These are phyloP conservation scores for Fusarium verticillioides DNA, from an alignment of 2,329 filamentous ascomycete species.

Conservation along the genomic window DNA sequence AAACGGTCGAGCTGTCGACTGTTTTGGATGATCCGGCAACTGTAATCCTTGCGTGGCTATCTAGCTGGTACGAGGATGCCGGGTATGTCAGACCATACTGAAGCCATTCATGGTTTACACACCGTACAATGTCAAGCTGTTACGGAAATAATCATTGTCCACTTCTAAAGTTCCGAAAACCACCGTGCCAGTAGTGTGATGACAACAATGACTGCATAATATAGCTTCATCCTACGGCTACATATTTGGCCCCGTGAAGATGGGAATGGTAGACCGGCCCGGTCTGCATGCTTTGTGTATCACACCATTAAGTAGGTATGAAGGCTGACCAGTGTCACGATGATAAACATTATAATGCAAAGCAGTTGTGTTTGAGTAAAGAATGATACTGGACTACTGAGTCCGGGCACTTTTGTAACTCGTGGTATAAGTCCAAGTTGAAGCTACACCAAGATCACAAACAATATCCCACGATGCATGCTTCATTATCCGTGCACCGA, in stretches of 20 bases:
- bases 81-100: conserved; percentile 35
- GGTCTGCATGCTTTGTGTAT: conserved; percentile 3
- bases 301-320: conserved; percentile 11
- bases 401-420: conserved; percentile 2
- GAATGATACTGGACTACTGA: neutral
- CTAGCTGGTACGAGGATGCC: conserved; percentile 33
- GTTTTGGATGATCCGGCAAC: conserved; percentile 8
- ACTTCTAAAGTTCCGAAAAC: neutral
- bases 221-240: neutral
- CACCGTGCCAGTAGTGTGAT: neutral
- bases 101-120: conserved; percentile 26
- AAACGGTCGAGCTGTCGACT: conserved; percentile 12
- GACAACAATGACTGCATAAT: neutral
- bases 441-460: neutral
- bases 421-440: conserved; percentile 9
- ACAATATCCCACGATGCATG: neutral
- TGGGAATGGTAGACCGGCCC: neutral
- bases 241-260: neutral
- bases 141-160: conserved; percentile 10
- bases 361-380: neutral
- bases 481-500: conserved; percentile 3
- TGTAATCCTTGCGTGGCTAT: conserved; percentile 10
- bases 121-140: conserved; percentile 15
- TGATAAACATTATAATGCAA: neutral
- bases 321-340: neutral